These are phyloP conservation scores for Phytophthora parvispora DNA, from an alignment of 352 stramenopile species.

Conservation along the genomic window DNA sequence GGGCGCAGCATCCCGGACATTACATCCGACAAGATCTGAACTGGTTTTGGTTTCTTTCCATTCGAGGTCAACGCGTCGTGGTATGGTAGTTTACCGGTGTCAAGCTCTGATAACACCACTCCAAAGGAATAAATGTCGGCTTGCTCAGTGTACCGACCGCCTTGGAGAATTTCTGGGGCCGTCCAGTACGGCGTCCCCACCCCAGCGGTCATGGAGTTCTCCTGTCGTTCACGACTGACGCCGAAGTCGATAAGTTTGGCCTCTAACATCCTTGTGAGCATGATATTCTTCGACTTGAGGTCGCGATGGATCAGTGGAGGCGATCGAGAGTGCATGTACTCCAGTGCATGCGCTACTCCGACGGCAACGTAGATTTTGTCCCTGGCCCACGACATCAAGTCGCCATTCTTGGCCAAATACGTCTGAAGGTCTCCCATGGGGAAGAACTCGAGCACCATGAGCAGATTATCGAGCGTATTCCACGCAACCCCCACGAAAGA, in stretches of 20 bases:
- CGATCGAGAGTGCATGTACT: slow-evolving; percentile 37
- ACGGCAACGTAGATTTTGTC: slow-evolving; percentile 51
- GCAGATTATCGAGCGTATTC: slow-evolving; percentile 58
- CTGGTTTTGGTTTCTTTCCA: slow-evolving; percentile 45
- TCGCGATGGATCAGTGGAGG: slow-evolving; percentile 44
- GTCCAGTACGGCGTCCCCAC: slow-evolving; percentile 44
- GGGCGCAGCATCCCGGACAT: slow-evolving; percentile 53
- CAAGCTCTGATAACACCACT: slow-evolving; percentile 48
- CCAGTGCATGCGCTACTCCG: slow-evolving; percentile 37
- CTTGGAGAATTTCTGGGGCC: slow-evolving; percentile 45
- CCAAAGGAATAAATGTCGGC: slow-evolving; percentile 57
- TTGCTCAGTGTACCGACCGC: slow-evolving; percentile 32
- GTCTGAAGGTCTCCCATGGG: slow-evolving; percentile 47
- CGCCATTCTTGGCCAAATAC: slow-evolving; percentile 36
- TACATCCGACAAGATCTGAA: slow-evolving; percentile 51
- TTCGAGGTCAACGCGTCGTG: slow-evolving; percentile 27
- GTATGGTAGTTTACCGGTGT: slow-evolving; percentile 40
- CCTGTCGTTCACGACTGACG: slow-evolving; percentile 26
- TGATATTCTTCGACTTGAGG: slow-evolving; percentile 61
- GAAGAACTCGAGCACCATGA: slow-evolving; percentile 57
- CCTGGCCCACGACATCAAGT: slow-evolving; percentile 33
- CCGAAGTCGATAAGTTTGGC: slow-evolving; percentile 70
- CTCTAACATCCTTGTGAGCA: slow-evolving; percentile 74
- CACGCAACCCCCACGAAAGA: slow-evolving; percentile 50
- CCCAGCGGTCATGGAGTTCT: slow-evolving; percentile 36